These are phyloP conservation scores for Lepidium africanum DNA, from an alignment of 345 rosid genomes.

Conservation along the genomic window DNA sequence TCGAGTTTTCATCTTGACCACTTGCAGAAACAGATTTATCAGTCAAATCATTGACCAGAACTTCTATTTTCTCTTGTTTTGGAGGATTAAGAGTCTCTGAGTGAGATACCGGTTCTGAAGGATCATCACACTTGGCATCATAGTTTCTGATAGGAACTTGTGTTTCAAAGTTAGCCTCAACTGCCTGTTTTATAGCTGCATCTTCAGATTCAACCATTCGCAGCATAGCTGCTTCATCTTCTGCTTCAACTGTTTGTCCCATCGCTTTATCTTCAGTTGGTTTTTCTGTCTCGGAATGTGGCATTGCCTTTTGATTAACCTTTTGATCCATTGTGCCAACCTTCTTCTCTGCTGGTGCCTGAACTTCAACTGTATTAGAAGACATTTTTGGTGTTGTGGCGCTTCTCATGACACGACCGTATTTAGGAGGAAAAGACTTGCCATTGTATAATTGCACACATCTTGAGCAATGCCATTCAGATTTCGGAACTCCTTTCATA, in stretches of 20 bases:
- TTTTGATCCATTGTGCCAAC: slow-evolving; percentile 33
- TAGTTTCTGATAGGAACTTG: background rate
- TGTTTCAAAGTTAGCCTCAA: slow-evolving; percentile 5
- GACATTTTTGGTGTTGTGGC: slow-evolving; percentile 45
- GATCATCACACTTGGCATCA: background rate
- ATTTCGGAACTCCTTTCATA: slow-evolving; percentile 77
- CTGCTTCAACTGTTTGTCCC: background rate
- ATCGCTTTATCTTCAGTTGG: background rate
- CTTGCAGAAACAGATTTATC: background rate
- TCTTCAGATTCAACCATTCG: slow-evolving; percentile 11
- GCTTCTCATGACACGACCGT: slow-evolving; percentile 87
- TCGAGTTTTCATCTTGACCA: background rate
- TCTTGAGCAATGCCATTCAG: slow-evolving; percentile 92
- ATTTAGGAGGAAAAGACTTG: slow-evolving; percentile 91
- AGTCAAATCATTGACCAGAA: background rate
- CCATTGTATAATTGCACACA: slow-evolving; percentile 78
- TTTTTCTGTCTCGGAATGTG: slow-evolving; percentile 10
- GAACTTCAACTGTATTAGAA: slow-evolving; percentile 42
- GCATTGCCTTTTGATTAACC: slow-evolving; percentile 27
- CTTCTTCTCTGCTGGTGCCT: slow-evolving; percentile 54
- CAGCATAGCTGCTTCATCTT: background rate
- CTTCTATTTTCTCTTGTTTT: slow-evolving; percentile 7
- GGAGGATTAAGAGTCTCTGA: slow-evolving; percentile 11
- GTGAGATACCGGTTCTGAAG: slow-evolving; percentile 6
- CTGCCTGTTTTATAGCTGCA: slow-evolving; percentile 8